Percentiles rank a stretch among this genome's conserved stretches.
phyloP scores from a whole-genome alignment of 2,329 filamentous ascomycete genomes.

The Ophiosphaerella herpotricha region DNA sequence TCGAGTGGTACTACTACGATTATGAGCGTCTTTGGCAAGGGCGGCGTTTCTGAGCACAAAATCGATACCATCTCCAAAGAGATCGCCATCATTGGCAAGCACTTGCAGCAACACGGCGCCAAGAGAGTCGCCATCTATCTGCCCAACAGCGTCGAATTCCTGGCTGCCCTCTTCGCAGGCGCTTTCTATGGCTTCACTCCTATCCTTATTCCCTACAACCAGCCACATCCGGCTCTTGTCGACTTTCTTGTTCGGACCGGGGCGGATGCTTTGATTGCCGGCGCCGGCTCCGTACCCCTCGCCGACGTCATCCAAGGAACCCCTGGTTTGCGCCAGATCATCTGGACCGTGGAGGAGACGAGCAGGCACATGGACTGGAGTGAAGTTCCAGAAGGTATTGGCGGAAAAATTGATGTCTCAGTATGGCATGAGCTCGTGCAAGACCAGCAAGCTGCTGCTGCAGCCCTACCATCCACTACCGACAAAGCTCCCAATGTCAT shows the following conservation, averaged over 20 bases:
- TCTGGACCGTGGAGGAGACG: conserved; percentile 92
- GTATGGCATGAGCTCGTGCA: conserved; percentile 91
- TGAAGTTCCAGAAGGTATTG: conserved; percentile 77
- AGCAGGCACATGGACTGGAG: conserved; percentile 96
- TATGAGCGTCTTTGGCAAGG: conserved; percentile 76
- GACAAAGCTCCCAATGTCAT: conserved; percentile 58
- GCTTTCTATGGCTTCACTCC: conserved; percentile 86
- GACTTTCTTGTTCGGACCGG: conserved; percentile 73
- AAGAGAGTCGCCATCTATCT: conserved; percentile 86
- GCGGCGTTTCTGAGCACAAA: conserved; percentile 73
- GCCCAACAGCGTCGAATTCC: conserved; percentile 88
- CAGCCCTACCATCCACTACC: conserved; percentile 67
- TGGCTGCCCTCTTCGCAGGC: conserved; percentile 80
- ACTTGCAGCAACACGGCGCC: conserved; percentile 69
- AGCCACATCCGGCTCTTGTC: conserved; percentile 69
- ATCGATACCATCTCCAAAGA: conserved; percentile 76
- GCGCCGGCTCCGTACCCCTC: conserved; percentile 84
- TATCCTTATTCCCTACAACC: conserved; percentile 83
- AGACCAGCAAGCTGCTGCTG: conserved; percentile 60
- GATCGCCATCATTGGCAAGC: conserved; percentile 83
- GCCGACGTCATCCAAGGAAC: conserved; percentile 72
- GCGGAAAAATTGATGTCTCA: conserved; percentile 75
- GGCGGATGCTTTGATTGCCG: conserved; percentile 81
- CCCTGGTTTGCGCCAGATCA: conserved; percentile 71
- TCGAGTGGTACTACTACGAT: conserved; percentile 70